These are phyloP conservation scores for Candida insectalens DNA, from an alignment of 805 yeast species.

Conservation along the genomic window DNA sequence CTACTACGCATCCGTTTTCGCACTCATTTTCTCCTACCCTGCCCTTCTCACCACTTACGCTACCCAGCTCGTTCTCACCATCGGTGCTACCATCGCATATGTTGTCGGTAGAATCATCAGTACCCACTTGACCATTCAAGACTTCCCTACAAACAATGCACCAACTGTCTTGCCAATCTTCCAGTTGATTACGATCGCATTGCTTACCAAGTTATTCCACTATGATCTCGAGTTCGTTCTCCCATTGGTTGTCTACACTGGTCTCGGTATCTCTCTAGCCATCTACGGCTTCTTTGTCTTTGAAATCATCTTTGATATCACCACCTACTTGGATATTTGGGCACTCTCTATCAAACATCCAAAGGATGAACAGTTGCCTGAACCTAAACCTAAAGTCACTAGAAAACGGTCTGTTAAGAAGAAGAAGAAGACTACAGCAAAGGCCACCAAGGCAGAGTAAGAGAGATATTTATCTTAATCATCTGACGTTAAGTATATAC, in stretches of 20 bases:
- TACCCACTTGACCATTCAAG: constrained; percentile 74
- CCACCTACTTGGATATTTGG: constrained; percentile 72
- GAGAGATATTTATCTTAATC: no score
- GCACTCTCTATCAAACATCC: constrained; percentile 80
- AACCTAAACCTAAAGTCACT: no score
- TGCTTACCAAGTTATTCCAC: constrained; percentile 28
- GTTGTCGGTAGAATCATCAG: constrained; percentile 85
- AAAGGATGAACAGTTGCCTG: no score
- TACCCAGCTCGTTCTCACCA: constrained; percentile 53
- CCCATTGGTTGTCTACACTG: constrained; percentile 48
- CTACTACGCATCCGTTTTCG: constrained; percentile 38
- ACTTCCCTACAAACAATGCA: constrained; percentile 63
- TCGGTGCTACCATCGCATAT: constrained; percentile 72
- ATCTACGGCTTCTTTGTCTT: constrained; percentile 64
- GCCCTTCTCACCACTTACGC: constrained; percentile 34
- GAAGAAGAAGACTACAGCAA: no score
- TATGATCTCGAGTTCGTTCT: constrained; percentile 33
- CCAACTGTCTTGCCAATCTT: constrained; percentile 57
- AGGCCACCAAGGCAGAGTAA: no score
- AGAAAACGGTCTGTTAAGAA: no score
- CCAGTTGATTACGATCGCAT: constrained; percentile 31
- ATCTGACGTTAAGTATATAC: no score
- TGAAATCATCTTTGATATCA: constrained; percentile 72
- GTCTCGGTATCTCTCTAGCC: constrained; percentile 58
- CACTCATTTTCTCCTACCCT: constrained; percentile 42